Percentiles rank a stretch among this genome's conserved stretches.
Conservation (phyloP, 306 rosid species). For the Cicer cuneatum region DNA sequence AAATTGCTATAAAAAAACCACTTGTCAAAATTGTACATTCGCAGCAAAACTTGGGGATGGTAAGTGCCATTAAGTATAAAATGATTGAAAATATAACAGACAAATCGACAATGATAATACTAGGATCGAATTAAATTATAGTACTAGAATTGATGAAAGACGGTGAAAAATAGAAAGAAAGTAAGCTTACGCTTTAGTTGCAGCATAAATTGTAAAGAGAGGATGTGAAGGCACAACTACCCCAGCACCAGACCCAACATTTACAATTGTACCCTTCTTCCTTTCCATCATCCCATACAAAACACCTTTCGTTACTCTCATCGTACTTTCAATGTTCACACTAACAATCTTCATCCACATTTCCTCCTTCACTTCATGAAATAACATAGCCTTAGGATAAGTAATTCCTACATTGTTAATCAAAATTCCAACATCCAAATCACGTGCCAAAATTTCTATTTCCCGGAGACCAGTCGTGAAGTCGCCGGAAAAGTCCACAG, state of each 20-base stretch:
- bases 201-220: slow-evolving; percentile 74
- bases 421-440: slow-evolving; percentile 57
- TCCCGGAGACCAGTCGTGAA: slow-evolving; percentile 23
- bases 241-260: slow-evolving; percentile 77
- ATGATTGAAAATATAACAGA: too few species aligned
- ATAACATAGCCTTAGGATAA: slow-evolving; percentile 62
- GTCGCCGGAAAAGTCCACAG: slow-evolving; percentile 62
- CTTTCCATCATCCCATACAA: slow-evolving; percentile 59
- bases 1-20: too few species aligned
- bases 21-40: too few species aligned
- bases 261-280: slow-evolving; percentile 72
- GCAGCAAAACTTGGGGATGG: too few species aligned
- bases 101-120: too few species aligned
- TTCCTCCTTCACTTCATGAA: slow-evolving; percentile 67
- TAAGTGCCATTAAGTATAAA: too few species aligned
- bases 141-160: not conserved
- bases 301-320: slow-evolving; percentile 60
- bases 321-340: slow-evolving; percentile 73
- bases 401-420: slow-evolving; percentile 77
- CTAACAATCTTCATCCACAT: slow-evolving; percentile 67
- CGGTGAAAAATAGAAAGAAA: not conserved
- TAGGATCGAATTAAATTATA: too few species aligned
- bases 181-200: slow-evolving; percentile 78
- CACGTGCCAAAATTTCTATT: slow-evolving; percentile 48
- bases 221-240: slow-evolving; percentile 84